Base-by-base conservation (phyloP, 352 stramenopile genomes). In the Phytophthora capsici region DNA sequence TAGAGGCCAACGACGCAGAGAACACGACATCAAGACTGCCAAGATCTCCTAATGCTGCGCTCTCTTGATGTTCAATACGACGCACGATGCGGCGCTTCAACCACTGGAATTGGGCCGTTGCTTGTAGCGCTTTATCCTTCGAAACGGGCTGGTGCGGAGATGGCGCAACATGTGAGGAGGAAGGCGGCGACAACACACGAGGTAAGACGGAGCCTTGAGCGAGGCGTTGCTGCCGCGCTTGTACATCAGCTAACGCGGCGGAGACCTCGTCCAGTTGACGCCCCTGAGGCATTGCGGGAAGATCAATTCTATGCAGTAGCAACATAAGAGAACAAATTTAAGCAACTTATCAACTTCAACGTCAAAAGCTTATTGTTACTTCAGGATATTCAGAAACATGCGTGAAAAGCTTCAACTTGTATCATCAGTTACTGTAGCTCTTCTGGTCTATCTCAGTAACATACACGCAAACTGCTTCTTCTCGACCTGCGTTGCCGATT, bases 151-250 rank as follows among this genome's bases (percentile, higher is more conserved):
- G 25, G 26, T n/a, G n/a, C 10, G 28, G 17, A 4, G 49, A 37
- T 17, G 40, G 45, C 40, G 22, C 17, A 3, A n/a, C 23, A 32
- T 46, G 23, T 14, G 14, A 22, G 7, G 57, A 38, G 40, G 57
- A 2, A 37, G 61, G 9, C 7, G 52, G 44, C 12, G 53, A 38
- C 9, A 20, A 17, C 1, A 28, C 9, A 5, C 53, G 61, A 17
- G 46, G 47, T 13, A 58, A 36, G 2, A 69, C 53, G 30, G 54
- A 36, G 38, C 61, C 54, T 2, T 16, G 54, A 2, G 54, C 51
- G 19, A 69, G 61, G 30, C 53, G 57, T 30, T 53, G 37, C 46
- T 69, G 61, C 0, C 61, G 61, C 22, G 61, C 61, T 37, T 69
- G 61, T 22, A 69, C 61, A 19, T 65, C 53, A 16, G 61, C 61